These are phyloP conservation scores for Epichloe typhina DNA, from an alignment of 2,329 filamentous ascomycete species.

Conservation along the genomic window DNA sequence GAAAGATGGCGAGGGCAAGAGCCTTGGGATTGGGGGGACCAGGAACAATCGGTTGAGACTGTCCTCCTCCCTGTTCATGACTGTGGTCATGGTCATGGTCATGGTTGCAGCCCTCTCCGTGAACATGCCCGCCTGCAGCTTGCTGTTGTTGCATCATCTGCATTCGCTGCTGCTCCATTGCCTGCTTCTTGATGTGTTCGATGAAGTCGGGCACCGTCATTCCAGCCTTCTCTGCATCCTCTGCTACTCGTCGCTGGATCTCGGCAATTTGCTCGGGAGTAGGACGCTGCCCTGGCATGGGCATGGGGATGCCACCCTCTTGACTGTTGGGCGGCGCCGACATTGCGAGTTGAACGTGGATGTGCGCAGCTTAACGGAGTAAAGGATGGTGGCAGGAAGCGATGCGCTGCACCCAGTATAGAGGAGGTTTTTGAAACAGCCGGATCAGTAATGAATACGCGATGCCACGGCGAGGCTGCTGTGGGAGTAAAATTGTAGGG, in stretches of 20 bases:
- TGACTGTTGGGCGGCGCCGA: conserved; percentile 13
- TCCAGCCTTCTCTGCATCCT: conserved; percentile 72
- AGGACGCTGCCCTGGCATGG: conserved; percentile 34
- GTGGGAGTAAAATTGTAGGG: background rate
- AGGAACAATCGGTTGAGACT: conserved; percentile 55
- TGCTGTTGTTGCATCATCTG: conserved; percentile 27
- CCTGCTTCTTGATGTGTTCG: conserved; percentile 49
- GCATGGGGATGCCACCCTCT: conserved; percentile 14
- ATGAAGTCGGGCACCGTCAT: conserved; percentile 79
- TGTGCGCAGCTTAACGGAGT: conserved; percentile 4
- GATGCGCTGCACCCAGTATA: too few species aligned
- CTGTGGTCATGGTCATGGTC: conserved; percentile 15
- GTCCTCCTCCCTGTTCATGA: conserved; percentile 28
- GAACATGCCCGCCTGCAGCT: conserved; percentile 8
- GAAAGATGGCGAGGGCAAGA: conserved; percentile 77
- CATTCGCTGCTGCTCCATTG: conserved; percentile 34
- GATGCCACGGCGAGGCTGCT: background rate
- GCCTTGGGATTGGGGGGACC: conserved; percentile 82
- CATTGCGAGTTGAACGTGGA: conserved; percentile 11
- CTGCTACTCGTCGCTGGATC: conserved; percentile 72
- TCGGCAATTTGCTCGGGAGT: conserved; percentile 72
- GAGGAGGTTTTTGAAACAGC: background rate
- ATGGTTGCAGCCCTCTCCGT: conserved; percentile 13
- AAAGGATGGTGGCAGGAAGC: conserved; percentile 2
- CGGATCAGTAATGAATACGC: background rate